phyloP scores from a whole-genome alignment of 805 yeast genomes.

The Schwanniomyces yamadae region DNA sequence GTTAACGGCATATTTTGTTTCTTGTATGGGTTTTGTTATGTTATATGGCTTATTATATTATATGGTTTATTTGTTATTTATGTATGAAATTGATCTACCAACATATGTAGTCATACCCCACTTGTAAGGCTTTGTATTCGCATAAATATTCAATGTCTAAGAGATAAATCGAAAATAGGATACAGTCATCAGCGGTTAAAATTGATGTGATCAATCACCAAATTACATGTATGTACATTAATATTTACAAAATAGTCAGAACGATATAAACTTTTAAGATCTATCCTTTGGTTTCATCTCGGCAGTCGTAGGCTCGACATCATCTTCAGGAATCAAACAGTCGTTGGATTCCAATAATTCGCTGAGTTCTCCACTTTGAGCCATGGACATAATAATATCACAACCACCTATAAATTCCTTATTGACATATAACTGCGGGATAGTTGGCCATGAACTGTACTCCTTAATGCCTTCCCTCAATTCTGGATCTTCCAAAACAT shows the following conservation, averaged over 20 bases:
- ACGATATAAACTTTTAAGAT: slow-evolving; percentile 12
- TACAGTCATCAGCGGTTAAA: too few relatives aligned
- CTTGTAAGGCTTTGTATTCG: too few relatives aligned
- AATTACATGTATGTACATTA: slow-evolving; percentile 3
- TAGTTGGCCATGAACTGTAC: slow-evolving; percentile 96
- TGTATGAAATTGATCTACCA: too few relatives aligned
- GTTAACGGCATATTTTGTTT: too few relatives aligned
- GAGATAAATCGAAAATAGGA: too few relatives aligned
- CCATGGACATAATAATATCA: slow-evolving; percentile 91
- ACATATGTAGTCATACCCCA: too few relatives aligned
- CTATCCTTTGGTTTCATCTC: slow-evolving; percentile 39
- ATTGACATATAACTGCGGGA: slow-evolving; percentile 90
- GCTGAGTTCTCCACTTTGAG: slow-evolving; percentile 84
- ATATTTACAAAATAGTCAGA: not conserved
- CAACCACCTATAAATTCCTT: slow-evolving; percentile 97
- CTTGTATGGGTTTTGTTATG: too few relatives aligned
- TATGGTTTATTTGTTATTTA: too few relatives aligned
- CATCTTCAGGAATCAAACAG: slow-evolving; percentile 79
- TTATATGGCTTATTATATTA: too few relatives aligned
- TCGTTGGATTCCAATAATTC: slow-evolving; percentile 77
- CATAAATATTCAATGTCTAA: too few relatives aligned
- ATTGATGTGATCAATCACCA: too few relatives aligned
- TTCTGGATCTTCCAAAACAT: slow-evolving; percentile 92
- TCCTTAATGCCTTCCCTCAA: slow-evolving; percentile 95
- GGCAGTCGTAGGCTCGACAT: slow-evolving; percentile 34